Evolutionary conservation across 108 stramenopile species (phyloP).

Genomic region (Thalassiosira profunda): DNA sequence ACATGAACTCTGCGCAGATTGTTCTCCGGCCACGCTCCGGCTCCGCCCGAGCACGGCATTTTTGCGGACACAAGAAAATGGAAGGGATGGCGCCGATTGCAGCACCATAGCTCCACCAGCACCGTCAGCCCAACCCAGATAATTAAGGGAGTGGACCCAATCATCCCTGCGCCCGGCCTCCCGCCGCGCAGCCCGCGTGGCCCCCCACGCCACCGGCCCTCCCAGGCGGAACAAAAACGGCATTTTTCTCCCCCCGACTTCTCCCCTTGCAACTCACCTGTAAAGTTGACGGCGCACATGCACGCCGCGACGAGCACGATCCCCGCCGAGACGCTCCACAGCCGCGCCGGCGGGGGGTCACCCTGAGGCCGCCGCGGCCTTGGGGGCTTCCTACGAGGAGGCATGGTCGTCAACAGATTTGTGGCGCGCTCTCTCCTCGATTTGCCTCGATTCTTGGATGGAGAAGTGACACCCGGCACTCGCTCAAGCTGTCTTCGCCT

Average conservation of each 20-base stretch:
- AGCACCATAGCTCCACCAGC: not conserved
- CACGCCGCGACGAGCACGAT: slow-evolving; percentile 1
- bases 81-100: not conserved
- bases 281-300: slow-evolving; percentile 7
- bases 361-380: slow-evolving; percentile 13
- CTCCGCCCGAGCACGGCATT: too few relatives aligned
- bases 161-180: not conserved
- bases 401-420: slow-evolving; percentile 13
- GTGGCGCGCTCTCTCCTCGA: too few relatives aligned
- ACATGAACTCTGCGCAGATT: too few relatives aligned
- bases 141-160: not conserved
- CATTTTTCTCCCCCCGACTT: not conserved
- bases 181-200: not conserved
- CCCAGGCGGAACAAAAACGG: slow-evolving; percentile 1
- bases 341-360: not conserved
- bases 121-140: not conserved
- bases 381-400: slow-evolving; percentile 12
- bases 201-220: not conserved
- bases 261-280: slow-evolving; percentile 11
- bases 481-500: too few relatives aligned
- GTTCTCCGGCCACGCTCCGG: too few relatives aligned
- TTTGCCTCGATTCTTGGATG: too few relatives aligned
- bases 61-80: not conserved
- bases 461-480: too few relatives aligned
- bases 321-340: not conserved